phyloP scores from a whole-genome alignment of 2,329 filamentous ascomycete genomes.

The Fusarium avenaceum region DNA sequence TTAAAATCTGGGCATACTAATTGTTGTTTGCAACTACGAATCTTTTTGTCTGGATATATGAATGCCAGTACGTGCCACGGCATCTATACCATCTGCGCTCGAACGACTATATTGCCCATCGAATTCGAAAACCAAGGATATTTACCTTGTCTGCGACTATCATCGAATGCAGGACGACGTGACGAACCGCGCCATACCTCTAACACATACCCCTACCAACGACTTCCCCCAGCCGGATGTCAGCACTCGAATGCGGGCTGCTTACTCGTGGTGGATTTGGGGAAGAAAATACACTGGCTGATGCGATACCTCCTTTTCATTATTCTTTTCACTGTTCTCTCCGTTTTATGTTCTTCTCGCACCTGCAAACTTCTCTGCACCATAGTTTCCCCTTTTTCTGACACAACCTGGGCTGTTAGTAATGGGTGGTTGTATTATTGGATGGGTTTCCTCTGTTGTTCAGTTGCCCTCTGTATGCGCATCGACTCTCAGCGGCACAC shows the following conservation, averaged over 20 bases:
- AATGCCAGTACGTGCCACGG: conserved; percentile 49
- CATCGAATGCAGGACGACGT: conserved; percentile 58
- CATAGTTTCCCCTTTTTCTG: conserved; percentile 51
- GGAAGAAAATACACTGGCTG: conserved; percentile 48
- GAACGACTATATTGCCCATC: conserved; percentile 51
- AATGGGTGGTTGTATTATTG: conserved; percentile 56
- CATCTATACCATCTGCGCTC: conserved; percentile 51
- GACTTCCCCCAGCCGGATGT: conserved; percentile 44
- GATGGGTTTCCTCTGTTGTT: conserved; percentile 51
- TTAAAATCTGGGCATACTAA: conserved; percentile 91
- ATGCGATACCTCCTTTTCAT: conserved; percentile 55
- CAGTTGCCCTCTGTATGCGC: conserved; percentile 48
- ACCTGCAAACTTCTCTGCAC: conserved; percentile 54
- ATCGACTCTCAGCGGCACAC: conserved; percentile 37
- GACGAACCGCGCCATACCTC: conserved; percentile 55
- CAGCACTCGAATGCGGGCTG: conserved; percentile 43
- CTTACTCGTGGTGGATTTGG: conserved; percentile 46
- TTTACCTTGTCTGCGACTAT: conserved; percentile 53
- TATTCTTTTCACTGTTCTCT: conserved; percentile 43
- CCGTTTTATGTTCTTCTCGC: conserved; percentile 45
- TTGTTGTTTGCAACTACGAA: conserved; percentile 45
- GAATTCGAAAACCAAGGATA: conserved; percentile 50
- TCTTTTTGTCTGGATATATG: conserved; percentile 50
- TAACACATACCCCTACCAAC: conserved; percentile 51
- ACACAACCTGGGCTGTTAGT: conserved; percentile 51